Base-by-base conservation (phyloP, 495 filamentous ascomycete genomes). In the Rhizodiscina lignyota region DNA sequence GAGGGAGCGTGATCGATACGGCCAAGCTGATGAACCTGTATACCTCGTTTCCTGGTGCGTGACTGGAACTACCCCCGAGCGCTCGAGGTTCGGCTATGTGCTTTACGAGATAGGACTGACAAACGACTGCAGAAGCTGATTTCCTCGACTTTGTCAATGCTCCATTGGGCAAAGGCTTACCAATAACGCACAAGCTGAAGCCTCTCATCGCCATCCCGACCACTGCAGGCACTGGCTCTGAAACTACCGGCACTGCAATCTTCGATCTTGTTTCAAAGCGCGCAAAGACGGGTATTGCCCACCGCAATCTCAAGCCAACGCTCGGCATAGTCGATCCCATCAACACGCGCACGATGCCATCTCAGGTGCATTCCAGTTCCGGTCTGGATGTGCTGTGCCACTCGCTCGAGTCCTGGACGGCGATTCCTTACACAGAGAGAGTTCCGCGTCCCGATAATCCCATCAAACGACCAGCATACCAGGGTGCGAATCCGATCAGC, bases 11-110 rank as follows among this genome's bases (percentile, higher is more conserved):
- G 24, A 97, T 97, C 46, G 89, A 97, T 59, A 97, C 89, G 1
- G 86, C 89, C 22, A 97, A 97, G 59, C 66, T 96, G 18, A 94
- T 96, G 83, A 97, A 97, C 53, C 70, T 97, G 1, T 96, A 94
- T 59, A 79, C 74, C 0, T 74, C 70, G 51, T 91, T 74, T 56
- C 85, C 84, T 0, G 44, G 50, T 53, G 38, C 15, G 41, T 18
- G 5, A 16, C 11, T n/a, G n/a, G n/a, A n/a, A n/a, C n/a, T n/a
- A n/a, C 21, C 12, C 23, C 18, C 18, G 35, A 10, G 8, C 1
- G 18, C 18, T 30, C 18, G 13, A 21, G 27, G 19, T 30, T 15
- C 26, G 5, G 21, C 19, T 33, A 18, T 6, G 8, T 11, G 10
- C 16, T 12, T 16, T 4, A 4, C 1, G 2, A 1, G 19, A 30